Evolutionary conservation across 768 basidiomycete genomes (phyloP).

Genomic region (Tricholoma sp.): DNA sequence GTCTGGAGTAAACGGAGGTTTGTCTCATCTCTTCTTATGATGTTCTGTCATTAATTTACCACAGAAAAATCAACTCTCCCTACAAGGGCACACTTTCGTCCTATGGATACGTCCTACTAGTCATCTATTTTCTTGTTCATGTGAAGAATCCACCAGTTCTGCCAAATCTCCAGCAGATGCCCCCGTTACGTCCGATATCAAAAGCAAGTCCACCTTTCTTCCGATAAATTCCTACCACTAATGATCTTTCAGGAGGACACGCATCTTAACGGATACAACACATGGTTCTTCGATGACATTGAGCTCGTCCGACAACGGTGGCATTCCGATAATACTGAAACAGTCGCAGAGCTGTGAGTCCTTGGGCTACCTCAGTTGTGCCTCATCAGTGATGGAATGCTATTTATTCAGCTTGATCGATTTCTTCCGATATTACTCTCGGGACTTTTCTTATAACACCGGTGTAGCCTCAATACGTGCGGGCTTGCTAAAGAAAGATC

Average conservation of each 20-base stretch:
- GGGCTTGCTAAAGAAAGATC: constrained; percentile 84
- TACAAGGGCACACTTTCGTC: constrained; percentile 96
- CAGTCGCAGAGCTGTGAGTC: constrained; percentile 88
- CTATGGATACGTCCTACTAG: constrained; percentile 96
- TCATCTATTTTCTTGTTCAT: constrained; percentile 96
- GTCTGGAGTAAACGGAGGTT: constrained; percentile 97
- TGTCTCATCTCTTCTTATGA: constrained; percentile 8
- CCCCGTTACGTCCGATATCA: constrained; percentile 82
- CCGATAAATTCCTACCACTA: constrained; percentile 7
- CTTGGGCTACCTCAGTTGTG: neutral
- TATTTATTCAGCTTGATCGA: constrained; percentile 71
- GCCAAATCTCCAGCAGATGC: constrained; percentile 94
- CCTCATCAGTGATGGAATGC: constrained; percentile 1
- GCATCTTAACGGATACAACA: constrained; percentile 75
- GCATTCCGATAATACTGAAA: constrained; percentile 91
- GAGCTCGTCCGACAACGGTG: constrained; percentile 88
- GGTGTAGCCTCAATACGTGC: constrained; percentile 89
- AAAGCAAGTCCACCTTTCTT: constrained; percentile 39
- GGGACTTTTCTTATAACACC: constrained; percentile 89
- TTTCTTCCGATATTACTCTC: constrained; percentile 95
- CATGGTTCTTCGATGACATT: constrained; percentile 98
- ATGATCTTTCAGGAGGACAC: constrained; percentile 59
- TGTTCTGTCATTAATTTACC: constrained; percentile 2
- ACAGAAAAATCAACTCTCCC: constrained; percentile 95
- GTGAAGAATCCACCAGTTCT: constrained; percentile 96